Evolutionary conservation across 2,329 filamentous ascomycete genomes (phyloP).

Genomic region (Stachybotrys echinatus): DNA sequence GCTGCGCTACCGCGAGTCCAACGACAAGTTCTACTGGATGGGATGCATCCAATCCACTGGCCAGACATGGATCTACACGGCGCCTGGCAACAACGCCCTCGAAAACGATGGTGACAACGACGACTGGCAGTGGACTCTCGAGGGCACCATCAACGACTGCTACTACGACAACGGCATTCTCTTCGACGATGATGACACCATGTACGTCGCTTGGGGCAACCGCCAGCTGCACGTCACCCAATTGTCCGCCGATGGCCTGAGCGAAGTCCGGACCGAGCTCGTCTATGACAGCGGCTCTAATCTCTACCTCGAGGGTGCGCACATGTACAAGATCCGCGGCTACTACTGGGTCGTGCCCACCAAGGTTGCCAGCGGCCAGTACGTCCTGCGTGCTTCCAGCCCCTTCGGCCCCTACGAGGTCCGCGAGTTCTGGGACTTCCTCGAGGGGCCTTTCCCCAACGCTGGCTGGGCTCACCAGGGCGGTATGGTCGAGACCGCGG

Average conservation of each 20-base stretch:
- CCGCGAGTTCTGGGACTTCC: conserved; percentile 35
- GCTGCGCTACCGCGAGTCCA: conserved; percentile 19
- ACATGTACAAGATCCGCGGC: conserved; percentile 53
- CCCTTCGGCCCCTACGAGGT: conserved; percentile 49
- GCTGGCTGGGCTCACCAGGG: conserved; percentile 50
- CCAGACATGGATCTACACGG: conserved; percentile 7
- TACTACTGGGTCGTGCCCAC: conserved; percentile 51
- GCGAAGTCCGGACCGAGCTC: conserved; percentile 34
- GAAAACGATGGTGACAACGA: background rate
- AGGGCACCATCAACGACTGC: conserved; percentile 4
- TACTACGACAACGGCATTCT: conserved; percentile 50
- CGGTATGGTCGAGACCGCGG: conserved; percentile 44
- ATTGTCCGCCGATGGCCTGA: conserved; percentile 41
- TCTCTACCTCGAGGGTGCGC: conserved; percentile 39
- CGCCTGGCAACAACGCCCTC: background rate
- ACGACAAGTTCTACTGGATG: conserved; percentile 8
- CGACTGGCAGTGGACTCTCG: conserved; percentile 2
- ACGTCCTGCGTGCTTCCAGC: conserved; percentile 42
- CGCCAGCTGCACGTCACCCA: conserved; percentile 44
- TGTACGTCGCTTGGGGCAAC: conserved; percentile 53
- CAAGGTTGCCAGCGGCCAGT: conserved; percentile 37
- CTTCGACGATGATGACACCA: conserved; percentile 53
- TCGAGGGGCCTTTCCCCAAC: conserved; percentile 32
- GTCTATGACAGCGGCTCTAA: conserved; percentile 32
- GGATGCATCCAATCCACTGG: conserved; percentile 8